These are phyloP conservation scores for Halenospora varia DNA, from an alignment of 495 filamentous ascomycete species.

Conservation along the genomic window DNA sequence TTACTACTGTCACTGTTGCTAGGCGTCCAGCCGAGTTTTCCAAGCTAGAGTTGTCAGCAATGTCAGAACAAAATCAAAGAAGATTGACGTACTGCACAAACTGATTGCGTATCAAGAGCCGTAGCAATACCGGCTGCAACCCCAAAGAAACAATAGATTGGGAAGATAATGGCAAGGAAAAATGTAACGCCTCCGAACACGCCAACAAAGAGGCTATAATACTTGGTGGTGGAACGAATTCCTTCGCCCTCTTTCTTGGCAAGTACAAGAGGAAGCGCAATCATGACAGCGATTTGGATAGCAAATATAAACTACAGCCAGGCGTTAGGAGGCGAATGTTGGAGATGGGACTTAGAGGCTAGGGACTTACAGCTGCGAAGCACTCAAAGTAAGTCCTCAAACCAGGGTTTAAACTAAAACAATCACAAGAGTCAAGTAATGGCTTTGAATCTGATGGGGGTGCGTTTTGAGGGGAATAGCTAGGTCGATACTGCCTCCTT, in stretches of 20 bases:
- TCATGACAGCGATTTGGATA: not conserved
- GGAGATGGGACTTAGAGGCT: too few species aligned
- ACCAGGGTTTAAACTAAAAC: not conserved
- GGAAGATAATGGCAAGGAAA: not conserved
- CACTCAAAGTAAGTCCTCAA: not conserved
- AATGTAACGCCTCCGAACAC: not conserved
- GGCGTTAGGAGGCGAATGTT: not conserved
- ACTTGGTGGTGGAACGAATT: not conserved
- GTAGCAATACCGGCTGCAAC: not conserved
- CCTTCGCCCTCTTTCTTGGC: not conserved
- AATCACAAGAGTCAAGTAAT: not conserved
- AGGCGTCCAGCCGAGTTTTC: too few species aligned
- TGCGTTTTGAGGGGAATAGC: not conserved
- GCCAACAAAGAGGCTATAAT: not conserved
- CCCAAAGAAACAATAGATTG: not conserved
- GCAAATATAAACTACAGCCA: not conserved
- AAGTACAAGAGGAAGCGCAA: not conserved
- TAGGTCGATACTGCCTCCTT: not conserved
- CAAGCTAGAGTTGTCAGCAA: too few species aligned
- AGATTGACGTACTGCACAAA: not conserved
- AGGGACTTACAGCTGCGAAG: not conserved
- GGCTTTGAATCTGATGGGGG: not conserved
- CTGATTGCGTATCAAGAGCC: not conserved
- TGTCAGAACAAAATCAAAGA: too few species aligned
- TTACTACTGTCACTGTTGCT: too few species aligned